A percentile compares a stretch with the other conserved stretches of the same genome.
Evolutionary conservation across 805 yeast species (phyloP).

Genomic region (Candida glaebosa): DNA sequence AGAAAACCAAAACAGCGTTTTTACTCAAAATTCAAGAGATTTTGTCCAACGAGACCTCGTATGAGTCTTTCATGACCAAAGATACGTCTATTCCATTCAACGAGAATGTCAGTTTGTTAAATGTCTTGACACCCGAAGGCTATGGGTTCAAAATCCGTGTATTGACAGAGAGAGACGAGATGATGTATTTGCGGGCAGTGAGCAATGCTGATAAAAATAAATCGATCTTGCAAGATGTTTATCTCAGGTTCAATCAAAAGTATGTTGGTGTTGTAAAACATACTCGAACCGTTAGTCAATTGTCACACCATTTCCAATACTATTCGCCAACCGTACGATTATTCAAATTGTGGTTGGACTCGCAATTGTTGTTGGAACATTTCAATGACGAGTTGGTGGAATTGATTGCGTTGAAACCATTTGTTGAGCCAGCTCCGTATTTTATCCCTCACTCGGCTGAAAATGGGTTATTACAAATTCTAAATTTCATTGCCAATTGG

Average conservation of each 20-base stretch:
- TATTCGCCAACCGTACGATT: constrained; percentile 79
- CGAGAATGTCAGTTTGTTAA: constrained; percentile 52
- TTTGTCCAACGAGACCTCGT: constrained; percentile 49
- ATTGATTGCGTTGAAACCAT: constrained; percentile 75
- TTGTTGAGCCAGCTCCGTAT: constrained; percentile 86
- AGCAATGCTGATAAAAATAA: constrained; percentile 61
- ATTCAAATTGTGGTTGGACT: constrained; percentile 85
- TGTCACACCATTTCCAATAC: constrained; percentile 68
- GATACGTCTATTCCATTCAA: constrained; percentile 69
- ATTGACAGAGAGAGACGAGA: constrained; percentile 79
- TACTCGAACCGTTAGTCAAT: constrained; percentile 69
- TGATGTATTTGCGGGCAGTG: constrained; percentile 68
- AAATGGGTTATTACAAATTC: constrained; percentile 74
- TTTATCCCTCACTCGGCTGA: constrained; percentile 73
- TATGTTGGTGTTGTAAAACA: constrained; percentile 73
- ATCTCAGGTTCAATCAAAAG: constrained; percentile 60
- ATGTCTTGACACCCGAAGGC: constrained; percentile 83
- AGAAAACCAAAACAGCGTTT: constrained; percentile 88
- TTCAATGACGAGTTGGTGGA: constrained; percentile 79
- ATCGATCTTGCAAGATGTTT: constrained; percentile 56
- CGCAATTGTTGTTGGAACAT: constrained; percentile 71
- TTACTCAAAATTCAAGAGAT: constrained; percentile 58
- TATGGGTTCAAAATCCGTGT: constrained; percentile 79
- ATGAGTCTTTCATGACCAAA: constrained; percentile 56
- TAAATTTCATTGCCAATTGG: constrained; percentile 76